phyloP scores from a whole-genome alignment of 2,329 filamentous ascomycete genomes.

The Fusarium tanahbumbuense region DNA sequence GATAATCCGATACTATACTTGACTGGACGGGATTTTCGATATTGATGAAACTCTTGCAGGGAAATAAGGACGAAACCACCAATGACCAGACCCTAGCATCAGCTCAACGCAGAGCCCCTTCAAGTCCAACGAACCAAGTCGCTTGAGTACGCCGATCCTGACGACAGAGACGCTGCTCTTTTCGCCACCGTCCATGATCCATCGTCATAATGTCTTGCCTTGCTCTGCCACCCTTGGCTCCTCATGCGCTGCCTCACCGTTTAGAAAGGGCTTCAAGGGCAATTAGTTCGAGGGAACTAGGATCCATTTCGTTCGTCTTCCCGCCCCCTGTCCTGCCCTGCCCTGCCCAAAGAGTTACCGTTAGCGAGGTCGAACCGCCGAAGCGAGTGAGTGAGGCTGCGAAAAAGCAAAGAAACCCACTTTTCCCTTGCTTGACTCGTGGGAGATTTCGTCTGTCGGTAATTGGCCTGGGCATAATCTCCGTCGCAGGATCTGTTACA shows the following conservation, averaged over 20 bases:
- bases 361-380: constrained; percentile 1
- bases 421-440: constrained; percentile 18
- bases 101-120: constrained; percentile 1
- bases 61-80: constrained; percentile 6
- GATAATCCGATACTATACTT: background rate
- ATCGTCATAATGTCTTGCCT: constrained; percentile 26
- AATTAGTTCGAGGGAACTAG: background rate
- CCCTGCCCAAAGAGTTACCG: background rate
- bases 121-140: background rate
- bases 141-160: constrained; percentile 6
- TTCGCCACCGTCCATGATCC: constrained; percentile 18
- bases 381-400: constrained; percentile 40
- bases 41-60: constrained; percentile 9
- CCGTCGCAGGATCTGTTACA: constrained; percentile 44
- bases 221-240: constrained; percentile 1
- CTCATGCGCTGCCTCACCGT: constrained; percentile 11
- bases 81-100: background rate
- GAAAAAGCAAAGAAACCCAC: constrained; percentile 8
- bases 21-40: constrained; percentile 13
- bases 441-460: constrained; percentile 7
- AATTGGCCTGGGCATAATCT: constrained; percentile 31
- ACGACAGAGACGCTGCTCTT: constrained; percentile 1
- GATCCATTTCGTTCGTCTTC: constrained; percentile 9
- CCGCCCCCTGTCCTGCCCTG: constrained; percentile 23
- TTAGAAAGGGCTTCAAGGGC: constrained; percentile 6